Evolutionary conservation across 495 filamentous ascomycete genomes (phyloP).

Genomic region (Aspergillus conjunctus): DNA sequence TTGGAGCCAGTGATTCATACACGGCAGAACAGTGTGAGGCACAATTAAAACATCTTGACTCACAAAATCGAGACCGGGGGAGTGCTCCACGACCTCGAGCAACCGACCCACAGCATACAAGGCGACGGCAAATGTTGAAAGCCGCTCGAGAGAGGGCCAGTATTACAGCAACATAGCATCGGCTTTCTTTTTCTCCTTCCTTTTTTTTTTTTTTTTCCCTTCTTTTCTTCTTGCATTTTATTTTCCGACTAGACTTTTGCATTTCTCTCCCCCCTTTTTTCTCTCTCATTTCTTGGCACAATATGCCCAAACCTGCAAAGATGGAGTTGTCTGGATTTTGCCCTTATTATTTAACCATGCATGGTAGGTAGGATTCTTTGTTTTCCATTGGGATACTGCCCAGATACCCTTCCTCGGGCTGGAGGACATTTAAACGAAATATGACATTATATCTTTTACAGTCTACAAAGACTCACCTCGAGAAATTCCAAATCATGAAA

Average conservation of each 20-base stretch:
- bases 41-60: conserved; percentile 38
- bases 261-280: not conserved
- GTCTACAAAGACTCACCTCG: not conserved
- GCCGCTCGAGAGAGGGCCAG: conserved; percentile 6
- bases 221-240: conserved; percentile 5
- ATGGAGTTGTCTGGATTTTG: too few species aligned
- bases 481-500: conserved; percentile 7
- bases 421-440: not conserved
- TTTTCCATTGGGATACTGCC: not conserved
- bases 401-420: not conserved
- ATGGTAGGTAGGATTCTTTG: not conserved
- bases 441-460: not conserved
- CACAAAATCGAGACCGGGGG: conserved; percentile 22
- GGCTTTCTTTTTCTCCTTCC: not conserved
- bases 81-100: conserved; percentile 28
- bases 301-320: too few species aligned
- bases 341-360: not conserved
- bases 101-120: conserved; percentile 32
- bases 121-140: conserved; percentile 18
- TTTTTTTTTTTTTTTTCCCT: conserved; percentile 5
- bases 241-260: not conserved
- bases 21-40: conserved; percentile 41
- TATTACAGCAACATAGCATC: conserved; percentile 6
- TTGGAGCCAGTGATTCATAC: conserved; percentile 37
- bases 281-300: not conserved